Evolutionary conservation across 73 alveolate genomes (phyloP).

Genomic region (Durusdinium trenchii): DNA sequence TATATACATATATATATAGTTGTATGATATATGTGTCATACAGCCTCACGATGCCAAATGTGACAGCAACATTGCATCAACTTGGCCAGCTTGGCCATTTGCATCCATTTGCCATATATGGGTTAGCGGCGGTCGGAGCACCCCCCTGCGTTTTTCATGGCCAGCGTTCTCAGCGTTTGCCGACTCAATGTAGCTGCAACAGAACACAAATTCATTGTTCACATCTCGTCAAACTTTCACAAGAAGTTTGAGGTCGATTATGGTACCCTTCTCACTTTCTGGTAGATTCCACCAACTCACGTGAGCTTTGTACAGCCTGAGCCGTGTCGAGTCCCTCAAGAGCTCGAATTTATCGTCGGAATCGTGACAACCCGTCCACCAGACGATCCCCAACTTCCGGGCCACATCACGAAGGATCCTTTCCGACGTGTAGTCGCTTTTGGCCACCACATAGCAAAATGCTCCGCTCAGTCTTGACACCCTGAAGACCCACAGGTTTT

Average conservation of each 20-base stretch:
- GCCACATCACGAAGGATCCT: neutral
- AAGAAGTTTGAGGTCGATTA: conserved; percentile 8
- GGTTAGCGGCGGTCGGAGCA: no score
- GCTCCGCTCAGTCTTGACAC: conserved; percentile 29
- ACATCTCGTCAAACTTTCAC: neutral
- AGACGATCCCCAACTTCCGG: neutral
- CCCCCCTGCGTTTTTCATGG: no score
- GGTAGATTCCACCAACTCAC: conserved; percentile 46
- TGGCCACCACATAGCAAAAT: conserved; percentile 15
- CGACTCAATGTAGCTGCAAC: no score
- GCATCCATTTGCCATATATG: no score
- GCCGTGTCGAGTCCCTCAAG: conserved; percentile 25
- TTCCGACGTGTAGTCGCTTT: neutral
- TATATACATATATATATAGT: no score
- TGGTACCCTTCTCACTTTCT: conserved; percentile 21
- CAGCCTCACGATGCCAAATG: no score
- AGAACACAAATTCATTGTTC: no score
- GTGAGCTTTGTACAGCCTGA: neutral
- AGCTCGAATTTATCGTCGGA: conserved; percentile 8
- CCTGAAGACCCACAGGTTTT: conserved; percentile 17
- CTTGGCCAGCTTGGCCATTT: no score
- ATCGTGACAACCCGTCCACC: conserved; percentile 16
- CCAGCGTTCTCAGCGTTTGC: no score
- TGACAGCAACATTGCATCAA: no score
- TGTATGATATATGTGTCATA: no score